Conservation (phyloP, 441 rosid species). For the Lepidium campestre region DNA sequence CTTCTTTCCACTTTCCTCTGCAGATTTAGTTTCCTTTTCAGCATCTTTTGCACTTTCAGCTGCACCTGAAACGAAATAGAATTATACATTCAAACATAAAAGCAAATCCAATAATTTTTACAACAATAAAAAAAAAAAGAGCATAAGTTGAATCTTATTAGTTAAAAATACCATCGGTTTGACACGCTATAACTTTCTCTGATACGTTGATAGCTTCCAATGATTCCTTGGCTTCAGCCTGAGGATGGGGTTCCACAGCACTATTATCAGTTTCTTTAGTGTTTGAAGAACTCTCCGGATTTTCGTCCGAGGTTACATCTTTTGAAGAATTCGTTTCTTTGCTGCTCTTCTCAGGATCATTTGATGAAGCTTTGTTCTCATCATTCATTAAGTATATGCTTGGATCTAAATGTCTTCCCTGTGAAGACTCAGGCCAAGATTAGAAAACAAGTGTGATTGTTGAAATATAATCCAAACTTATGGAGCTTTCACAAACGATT, state of each 20-base stretch:
- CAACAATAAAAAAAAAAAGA: not conserved
- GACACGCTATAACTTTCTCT: constrained; percentile 34
- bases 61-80: constrained; percentile 12
- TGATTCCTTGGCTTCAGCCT: constrained; percentile 34
- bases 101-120: not conserved
- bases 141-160: not conserved
- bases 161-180: constrained; percentile 28
- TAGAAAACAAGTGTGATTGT: not conserved
- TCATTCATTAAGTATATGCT: constrained; percentile 97
- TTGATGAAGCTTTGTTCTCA: constrained; percentile 53
- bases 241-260: constrained; percentile 20
- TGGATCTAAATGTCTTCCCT: constrained; percentile 98
- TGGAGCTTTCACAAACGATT: not conserved
- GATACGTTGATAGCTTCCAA: constrained; percentile 34
- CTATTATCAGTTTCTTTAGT: constrained; percentile 28
- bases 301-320: constrained; percentile 27
- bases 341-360: constrained; percentile 33
- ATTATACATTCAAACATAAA: constrained; percentile 11
- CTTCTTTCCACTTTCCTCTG: constrained; percentile 34
- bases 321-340: constrained; percentile 29
- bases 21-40: constrained; percentile 15
- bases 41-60: constrained; percentile 43
- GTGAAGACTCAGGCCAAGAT: constrained; percentile 21
- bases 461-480: not conserved
- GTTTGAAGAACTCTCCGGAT: constrained; percentile 25